phyloP scores from a whole-genome alignment of 2,329 filamentous ascomycete genomes.

The Aspergillus alliaceus region DNA sequence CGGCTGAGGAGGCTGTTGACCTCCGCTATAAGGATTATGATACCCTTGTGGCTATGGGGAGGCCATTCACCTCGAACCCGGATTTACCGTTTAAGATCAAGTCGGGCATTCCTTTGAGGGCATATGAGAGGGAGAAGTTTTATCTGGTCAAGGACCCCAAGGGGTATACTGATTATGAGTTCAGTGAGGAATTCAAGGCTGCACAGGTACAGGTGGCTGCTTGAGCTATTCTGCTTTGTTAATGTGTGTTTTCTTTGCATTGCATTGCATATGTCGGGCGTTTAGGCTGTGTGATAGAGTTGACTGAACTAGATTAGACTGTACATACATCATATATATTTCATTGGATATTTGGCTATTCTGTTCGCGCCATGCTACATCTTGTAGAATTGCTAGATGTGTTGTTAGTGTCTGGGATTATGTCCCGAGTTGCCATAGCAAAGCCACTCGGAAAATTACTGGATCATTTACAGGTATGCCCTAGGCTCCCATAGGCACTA shows the following conservation, averaged over 20 bases:
- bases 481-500: too few species aligned
- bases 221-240: slow-evolving; percentile 10
- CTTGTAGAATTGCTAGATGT: too few species aligned
- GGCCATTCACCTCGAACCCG: slow-evolving; percentile 47
- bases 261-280: not conserved
- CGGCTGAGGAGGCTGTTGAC: slow-evolving; percentile 40
- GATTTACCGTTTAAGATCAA: slow-evolving; percentile 46
- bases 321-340: not conserved
- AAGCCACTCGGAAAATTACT: too few species aligned
- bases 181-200: slow-evolving; percentile 33
- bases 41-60: slow-evolving; percentile 41
- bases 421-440: too few species aligned
- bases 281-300: slow-evolving; percentile 14
- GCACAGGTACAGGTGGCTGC: slow-evolving; percentile 18
- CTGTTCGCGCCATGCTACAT: too few species aligned
- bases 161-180: slow-evolving; percentile 43
- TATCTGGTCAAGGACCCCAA: slow-evolving; percentile 37
- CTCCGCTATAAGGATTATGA: slow-evolving; percentile 30
- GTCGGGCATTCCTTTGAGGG: slow-evolving; percentile 36
- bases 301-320: too few species aligned
- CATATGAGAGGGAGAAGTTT: slow-evolving; percentile 43
- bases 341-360: not conserved
- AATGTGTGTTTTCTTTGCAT: not conserved
- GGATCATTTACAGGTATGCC: too few species aligned
- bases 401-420: too few species aligned